Percentiles rank a stretch among this genome's conserved stretches.
Conservation (phyloP, 805 yeast species). For the Saccharomycopsis olivae region DNA sequence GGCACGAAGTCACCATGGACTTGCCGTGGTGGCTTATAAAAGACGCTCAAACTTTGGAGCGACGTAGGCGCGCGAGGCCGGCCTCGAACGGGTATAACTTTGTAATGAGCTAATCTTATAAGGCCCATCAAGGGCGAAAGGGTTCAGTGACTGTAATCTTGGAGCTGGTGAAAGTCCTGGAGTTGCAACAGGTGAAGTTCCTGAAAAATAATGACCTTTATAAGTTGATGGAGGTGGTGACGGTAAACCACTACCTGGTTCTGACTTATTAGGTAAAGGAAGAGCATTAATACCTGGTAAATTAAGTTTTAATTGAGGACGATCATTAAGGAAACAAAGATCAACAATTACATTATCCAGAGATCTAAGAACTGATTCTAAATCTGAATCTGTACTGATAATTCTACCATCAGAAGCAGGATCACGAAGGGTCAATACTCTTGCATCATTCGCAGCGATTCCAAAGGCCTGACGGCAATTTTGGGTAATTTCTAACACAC, state of each 20-base stretch:
- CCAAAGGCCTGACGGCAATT: conserved; percentile 68
- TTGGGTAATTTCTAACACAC: conserved; percentile 63
- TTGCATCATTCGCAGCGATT: conserved; percentile 23
- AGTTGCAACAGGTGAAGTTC: background rate
- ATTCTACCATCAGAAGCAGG: background rate
- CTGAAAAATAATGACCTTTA: background rate
- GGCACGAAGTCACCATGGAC: no score
- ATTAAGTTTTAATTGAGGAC: background rate
- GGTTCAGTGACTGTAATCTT: background rate
- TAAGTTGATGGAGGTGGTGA: background rate
- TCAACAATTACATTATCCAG: conserved; percentile 4
- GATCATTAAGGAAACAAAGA: conserved; percentile 2
- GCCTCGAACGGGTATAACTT: conserved; percentile 6
- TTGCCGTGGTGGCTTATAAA: no score
- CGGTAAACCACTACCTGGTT: background rate
- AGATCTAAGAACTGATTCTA: conserved; percentile 9
- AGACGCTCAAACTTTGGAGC: conserved; percentile 14
- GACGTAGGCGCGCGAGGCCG: conserved; percentile 3
- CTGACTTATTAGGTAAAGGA: background rate
- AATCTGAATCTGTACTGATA: conserved; percentile 11
- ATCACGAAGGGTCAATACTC: conserved; percentile 3
- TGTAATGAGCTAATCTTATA: conserved; percentile 7
- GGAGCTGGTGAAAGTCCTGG: background rate
- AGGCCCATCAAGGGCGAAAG: background rate
- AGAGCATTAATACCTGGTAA: background rate